These are phyloP conservation scores for Lentinula aciculospora DNA, from an alignment of 768 basidiomycete genomes.

Conservation along the genomic window DNA sequence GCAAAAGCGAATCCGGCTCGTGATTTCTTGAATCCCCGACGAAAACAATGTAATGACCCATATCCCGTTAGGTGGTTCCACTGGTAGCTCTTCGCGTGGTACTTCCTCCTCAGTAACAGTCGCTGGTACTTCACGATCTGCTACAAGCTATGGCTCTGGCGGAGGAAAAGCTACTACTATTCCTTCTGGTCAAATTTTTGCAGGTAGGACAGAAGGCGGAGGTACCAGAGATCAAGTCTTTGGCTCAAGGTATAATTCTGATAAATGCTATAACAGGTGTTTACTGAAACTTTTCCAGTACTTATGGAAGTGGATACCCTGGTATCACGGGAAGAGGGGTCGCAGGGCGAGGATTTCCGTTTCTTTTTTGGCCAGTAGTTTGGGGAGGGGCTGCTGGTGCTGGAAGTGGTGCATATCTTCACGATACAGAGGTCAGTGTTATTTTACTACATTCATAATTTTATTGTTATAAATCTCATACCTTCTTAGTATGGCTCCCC, in stretches of 20 bases:
- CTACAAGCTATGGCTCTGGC: conserved; percentile 26
- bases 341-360: conserved; percentile 34
- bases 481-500: conserved; percentile 25
- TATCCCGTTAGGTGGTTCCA: background rate
- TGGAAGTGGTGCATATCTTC: conserved; percentile 24
- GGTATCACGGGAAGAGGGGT: conserved; percentile 30
- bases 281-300: conserved; percentile 17
- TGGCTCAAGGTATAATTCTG: conserved; percentile 24
- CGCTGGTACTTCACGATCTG: conserved; percentile 11
- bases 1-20: conserved; percentile 5
- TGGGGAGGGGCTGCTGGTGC: conserved; percentile 23
- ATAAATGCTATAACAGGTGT: background rate
- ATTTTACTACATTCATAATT: background rate
- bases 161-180: conserved; percentile 23
- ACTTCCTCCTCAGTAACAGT: conserved; percentile 15
- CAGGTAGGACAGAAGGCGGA: conserved; percentile 32
- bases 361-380: conserved; percentile 42
- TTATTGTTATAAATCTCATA: background rate
- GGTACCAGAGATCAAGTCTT: conserved; percentile 27
- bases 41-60: background rate
- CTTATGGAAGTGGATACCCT: conserved; percentile 46
- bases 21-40: no score
- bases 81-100: background rate
- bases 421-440: conserved; percentile 27
- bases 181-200: conserved; percentile 22